Base-by-base conservation (phyloP, 208 protist genomes). In the Wallacemonas sp. region DNA sequence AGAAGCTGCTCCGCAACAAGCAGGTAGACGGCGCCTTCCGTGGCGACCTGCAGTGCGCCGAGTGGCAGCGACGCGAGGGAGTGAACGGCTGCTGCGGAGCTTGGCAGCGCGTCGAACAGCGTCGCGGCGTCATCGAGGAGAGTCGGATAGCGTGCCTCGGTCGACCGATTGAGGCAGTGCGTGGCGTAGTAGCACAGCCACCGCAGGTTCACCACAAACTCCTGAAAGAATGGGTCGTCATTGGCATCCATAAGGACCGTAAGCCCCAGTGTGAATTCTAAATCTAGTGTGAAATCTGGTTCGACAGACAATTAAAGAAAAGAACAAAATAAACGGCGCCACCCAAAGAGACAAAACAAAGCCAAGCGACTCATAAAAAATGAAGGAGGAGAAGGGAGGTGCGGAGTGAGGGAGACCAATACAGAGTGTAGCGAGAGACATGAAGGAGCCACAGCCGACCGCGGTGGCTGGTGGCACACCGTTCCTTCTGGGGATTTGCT, bases 1-100 rank as follows among this genome's bases (percentile, higher is more conserved):
- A 95, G 68, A 9, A 95, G 62, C 11, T 69, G 74, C 38, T 93
- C 85, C 11, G 82, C 76, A 27, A 93, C 78, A 33, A 95, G 77
- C 32, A 93, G 61, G 63, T 95, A 93, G 14, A 87, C 47, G 9
- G 70, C 48, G 1, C 71, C 75, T n/a, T 84, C 72, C 16, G 74
- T 74, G 3, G 80, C 75, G 17, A 92, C 41, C 16, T 70, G 62
- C 19, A 95, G 46, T 0, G 63, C 71, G 4, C 73, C 83, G 30
- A 75, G 47, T 0, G 85, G 84, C 1, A 92, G 12, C 11, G 77
- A 77, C 21, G 39, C 63, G 1, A 88, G 32, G 14, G 66, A 76
- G 52, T 58, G 61, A 11, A 81, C 48, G 19, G 23, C 9, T 0
- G 70, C 68, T 43, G 74, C 87, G 0, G 70, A 71, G 4, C 30